Evolutionary conservation across 352 stramenopile species (phyloP), one percentile per base, ranked within the genome.

Genomic region (Pythium utonaiense): DNA sequence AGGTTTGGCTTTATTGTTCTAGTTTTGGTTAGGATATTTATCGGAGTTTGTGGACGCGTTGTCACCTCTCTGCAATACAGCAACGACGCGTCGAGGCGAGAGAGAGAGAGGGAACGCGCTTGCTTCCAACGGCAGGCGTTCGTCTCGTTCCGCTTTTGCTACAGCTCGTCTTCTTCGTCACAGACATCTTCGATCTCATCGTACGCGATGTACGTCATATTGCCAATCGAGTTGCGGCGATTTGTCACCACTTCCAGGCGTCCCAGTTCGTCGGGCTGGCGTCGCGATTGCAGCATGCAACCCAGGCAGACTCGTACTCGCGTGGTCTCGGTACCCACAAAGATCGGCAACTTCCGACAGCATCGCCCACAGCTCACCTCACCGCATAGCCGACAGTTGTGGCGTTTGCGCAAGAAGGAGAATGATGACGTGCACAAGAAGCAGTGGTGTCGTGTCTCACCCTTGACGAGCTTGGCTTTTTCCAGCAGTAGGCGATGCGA

Each of bases 251-350:
- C 69, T 66, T 58, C 78, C 61, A 41, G 41, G 44, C 67, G 64
- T 0, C 70, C 70, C 10, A 74, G 44, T 30, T 78, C 81, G 58
- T 91, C 81, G 14, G 78, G 78, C 38, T 88, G 72, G 55, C 75
- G 76, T 41, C 84, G 69, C 3, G 80, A 87, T 63, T 83, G 71
- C 21, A 92, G 54, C 60, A 93, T 89, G 70, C 84, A 93, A 56
- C 78, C 72, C 42, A 93, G 60, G 60, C 84, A 93, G 28, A 91
- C 80, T 22, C 85, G 86, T 36, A 93, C 83, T 21, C 77, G 80
- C 2, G 77, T 78, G 12, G 76, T 85, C 51, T 80, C 70, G 0
- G 73, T 61, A 22, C 86, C 78, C 10, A 88, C 78, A 21, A 91
- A 73, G 42, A 92, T 73, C 2, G 83, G 72, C 60, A 91, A 75